Percentiles rank a stretch among this genome's conserved stretches.
Conservation (phyloP, 1,284 basidiomycete species). For the Sphagnurus paluster region DNA sequence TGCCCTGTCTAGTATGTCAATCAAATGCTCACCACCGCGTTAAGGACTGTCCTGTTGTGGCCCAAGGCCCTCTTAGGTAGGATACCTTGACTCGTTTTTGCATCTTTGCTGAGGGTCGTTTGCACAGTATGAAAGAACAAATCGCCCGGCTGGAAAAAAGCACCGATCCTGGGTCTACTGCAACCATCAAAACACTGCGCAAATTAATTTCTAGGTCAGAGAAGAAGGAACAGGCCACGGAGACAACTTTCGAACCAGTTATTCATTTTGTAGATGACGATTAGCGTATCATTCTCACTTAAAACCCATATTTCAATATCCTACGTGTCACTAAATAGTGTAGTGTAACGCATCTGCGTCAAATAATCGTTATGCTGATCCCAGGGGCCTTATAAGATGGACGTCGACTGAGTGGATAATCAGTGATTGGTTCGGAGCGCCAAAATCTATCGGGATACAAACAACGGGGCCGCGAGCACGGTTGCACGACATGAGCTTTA, state of each 20-base stretch:
- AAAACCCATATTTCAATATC: slow-evolving; percentile 8
- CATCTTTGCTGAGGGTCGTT: not conserved
- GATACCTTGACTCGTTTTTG: slow-evolving; percentile 10
- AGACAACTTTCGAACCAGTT: not conserved
- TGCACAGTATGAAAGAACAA: slow-evolving; percentile 39
- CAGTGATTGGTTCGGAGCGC: too few relatives aligned
- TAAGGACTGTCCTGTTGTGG: slow-evolving; percentile 53
- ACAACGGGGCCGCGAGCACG: slow-evolving; percentile 13
- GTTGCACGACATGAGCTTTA: slow-evolving; percentile 17
- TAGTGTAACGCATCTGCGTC: too few relatives aligned
- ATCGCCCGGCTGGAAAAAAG: slow-evolving; percentile 49
- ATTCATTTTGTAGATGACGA: slow-evolving; percentile 2
- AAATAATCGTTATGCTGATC: too few relatives aligned
- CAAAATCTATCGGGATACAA: slow-evolving; percentile 7
- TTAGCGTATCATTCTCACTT: too few relatives aligned
- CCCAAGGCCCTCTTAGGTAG: slow-evolving; percentile 51
- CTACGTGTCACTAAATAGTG: too few relatives aligned
- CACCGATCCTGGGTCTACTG: slow-evolving; percentile 37
- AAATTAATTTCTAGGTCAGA: slow-evolving; percentile 46
- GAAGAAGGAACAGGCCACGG: slow-evolving; percentile 25
- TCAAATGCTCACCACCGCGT: slow-evolving; percentile 35
- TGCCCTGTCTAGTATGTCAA: slow-evolving; percentile 48
- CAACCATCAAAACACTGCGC: slow-evolving; percentile 41
- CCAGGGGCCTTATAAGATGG: too few relatives aligned
- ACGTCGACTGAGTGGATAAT: too few relatives aligned